Percentiles rank a stretch among this genome's conserved stretches.
Conservation (phyloP, 495 filamentous ascomycete species). For the Podospora bellae-mahoneyi region DNA sequence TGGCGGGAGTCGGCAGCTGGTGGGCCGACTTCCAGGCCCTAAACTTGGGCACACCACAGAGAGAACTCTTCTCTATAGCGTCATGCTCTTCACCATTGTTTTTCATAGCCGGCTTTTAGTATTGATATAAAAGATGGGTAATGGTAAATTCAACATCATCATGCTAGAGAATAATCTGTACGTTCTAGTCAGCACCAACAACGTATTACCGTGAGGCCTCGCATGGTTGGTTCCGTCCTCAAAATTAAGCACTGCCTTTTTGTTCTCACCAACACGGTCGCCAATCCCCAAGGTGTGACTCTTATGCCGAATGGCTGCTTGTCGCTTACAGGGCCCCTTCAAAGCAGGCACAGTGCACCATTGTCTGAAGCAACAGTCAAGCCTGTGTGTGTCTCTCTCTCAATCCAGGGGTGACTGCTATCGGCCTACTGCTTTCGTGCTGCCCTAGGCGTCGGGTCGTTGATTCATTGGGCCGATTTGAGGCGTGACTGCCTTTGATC, state of each 20-base stretch:
- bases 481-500: neutral
- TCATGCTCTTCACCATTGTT: neutral
- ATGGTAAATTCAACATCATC: neutral
- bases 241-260: neutral
- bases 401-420: neutral
- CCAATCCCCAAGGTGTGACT: neutral
- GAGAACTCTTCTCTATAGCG: neutral
- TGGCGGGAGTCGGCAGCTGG: neutral
- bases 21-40: neutral
- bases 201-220: neutral
- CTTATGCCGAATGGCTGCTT: neutral
- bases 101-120: too few relatives aligned
- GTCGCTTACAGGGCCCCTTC: too few relatives aligned
- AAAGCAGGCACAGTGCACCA: too few relatives aligned
- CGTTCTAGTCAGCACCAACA: neutral
- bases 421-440: neutral
- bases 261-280: neutral
- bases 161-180: neutral
- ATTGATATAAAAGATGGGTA: neutral
- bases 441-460: neutral
- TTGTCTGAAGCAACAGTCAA: neutral
- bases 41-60: neutral
- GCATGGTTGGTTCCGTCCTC: neutral
- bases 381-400: neutral
- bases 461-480: slow-evolving; percentile 1